Base-by-base conservation (phyloP, 768 basidiomycete species). In the Tulasnella sp. region DNA sequence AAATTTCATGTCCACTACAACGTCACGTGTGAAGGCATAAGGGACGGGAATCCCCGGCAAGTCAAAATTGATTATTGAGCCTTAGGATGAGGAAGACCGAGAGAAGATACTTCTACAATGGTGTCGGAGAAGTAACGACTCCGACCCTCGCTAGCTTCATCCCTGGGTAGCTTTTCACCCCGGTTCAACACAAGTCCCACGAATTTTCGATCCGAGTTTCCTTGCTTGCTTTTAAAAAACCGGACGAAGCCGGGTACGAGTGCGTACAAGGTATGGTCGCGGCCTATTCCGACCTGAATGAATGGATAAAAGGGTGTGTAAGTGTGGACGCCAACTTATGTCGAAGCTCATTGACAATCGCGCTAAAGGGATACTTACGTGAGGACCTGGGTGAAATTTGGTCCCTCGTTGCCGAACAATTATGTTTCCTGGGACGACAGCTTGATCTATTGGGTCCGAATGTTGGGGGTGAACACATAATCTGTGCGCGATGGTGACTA, bases 221-320 rank as follows among this genome's bases (percentile, higher is more conserved):
- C 78, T 74, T 81, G 83, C 60, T 84, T 85, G 69, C 82, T 75
- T 70, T 83, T 86, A 82, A 96, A 99, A 73, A 93, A 98, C 43
- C 92, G 88, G 41, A 99, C 89, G 68, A 81, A 92, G 11, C 96
- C 96, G 0, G 95, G 94, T 3, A 83, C 83, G 2, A 81, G 77
- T 24, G 96, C 94, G 68, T 85, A 97, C 56, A 99, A 77, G 1
- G 96, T 98, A 73, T 97, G 93, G 72, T 99, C 96, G 60, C 85
- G 82, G 21, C 94, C 96, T 70, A 90, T 85, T 64, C 82, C 83
- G 56, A 97, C 91, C 90, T 95, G 66, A 10, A 34, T 26, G 55
- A 42, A 61, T 62, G 56, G 47, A 58, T 50, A 60, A 42, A 38
- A 60, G 54, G 51, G 17, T 8, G 32, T 23, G 52, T 53, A 34